phyloP scores from a whole-genome alignment of 495 filamentous ascomycete species.

The Aspergillus carlsbadensis region DNA sequence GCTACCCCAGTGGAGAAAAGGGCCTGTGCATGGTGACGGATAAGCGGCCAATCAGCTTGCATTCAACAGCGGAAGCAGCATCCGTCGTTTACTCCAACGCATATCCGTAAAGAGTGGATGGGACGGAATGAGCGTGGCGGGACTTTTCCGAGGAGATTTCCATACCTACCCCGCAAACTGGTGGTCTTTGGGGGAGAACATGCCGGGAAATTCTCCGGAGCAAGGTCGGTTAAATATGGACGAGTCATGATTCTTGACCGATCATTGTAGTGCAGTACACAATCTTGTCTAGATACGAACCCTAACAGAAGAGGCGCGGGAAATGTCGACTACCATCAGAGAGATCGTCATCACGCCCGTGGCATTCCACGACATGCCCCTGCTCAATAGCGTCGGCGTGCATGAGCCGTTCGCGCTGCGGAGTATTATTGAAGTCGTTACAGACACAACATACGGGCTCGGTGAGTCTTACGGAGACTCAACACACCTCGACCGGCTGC shows the following conservation, averaged over 20 bases:
- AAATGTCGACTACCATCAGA: background rate
- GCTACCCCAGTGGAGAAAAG: background rate
- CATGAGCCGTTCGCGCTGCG: conserved; percentile 1
- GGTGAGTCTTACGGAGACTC: conserved; percentile 1
- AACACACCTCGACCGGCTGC: background rate
- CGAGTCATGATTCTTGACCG: no score
- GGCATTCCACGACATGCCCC: conserved; percentile 1
- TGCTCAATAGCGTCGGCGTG: conserved; percentile 5
- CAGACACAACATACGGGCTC: background rate
- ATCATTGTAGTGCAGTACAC: no score
- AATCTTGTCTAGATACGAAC: no score
- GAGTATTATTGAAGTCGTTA: background rate
- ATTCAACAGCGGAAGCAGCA: background rate
- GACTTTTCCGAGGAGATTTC: no score
- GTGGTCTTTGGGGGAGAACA: no score
- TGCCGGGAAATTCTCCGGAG: no score
- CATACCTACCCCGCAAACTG: no score
- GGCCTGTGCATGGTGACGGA: background rate
- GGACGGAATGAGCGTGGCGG: no score
- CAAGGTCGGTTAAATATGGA: no score
- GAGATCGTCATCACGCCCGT: conserved; percentile 1
- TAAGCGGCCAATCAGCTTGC: background rate
- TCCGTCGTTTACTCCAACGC: background rate
- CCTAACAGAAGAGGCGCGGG: background rate
- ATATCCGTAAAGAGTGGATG: background rate